Conservation (phyloP, 257 asterid genomes). For the Gynochthodes officinalis region DNA sequence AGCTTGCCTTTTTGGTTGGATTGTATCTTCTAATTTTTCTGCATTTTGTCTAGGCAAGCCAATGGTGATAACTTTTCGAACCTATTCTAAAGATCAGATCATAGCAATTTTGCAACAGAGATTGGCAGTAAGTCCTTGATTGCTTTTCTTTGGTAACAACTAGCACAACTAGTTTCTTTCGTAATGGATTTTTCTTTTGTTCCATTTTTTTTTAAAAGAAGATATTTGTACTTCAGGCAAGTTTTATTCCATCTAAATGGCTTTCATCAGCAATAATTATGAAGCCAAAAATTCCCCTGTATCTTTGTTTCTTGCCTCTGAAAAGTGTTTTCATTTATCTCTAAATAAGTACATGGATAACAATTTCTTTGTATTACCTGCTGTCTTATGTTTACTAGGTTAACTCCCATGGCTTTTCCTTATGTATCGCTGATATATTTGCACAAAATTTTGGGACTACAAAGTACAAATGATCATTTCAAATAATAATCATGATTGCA, state of each 20-base stretch:
- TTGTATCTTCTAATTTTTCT: conserved; percentile 11
- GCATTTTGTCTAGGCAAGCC: conserved; percentile 71
- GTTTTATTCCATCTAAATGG: not conserved
- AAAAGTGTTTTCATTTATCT: not conserved
- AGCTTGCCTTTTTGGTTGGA: conserved; percentile 4
- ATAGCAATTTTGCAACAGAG: conserved; percentile 76
- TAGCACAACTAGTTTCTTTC: not conserved
- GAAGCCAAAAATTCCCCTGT: not conserved
- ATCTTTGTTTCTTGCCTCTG: not conserved
- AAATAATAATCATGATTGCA: not conserved
- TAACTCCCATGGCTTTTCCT: not conserved
- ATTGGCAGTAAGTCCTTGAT: conserved; percentile 47
- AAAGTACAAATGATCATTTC: not conserved
- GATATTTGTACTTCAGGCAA: not conserved
- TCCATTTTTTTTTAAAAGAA: not conserved
- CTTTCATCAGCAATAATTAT: not conserved
- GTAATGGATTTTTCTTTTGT: not conserved
- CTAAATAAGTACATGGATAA: not conserved
- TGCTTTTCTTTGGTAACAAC: not conserved
- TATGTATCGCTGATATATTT: not conserved
- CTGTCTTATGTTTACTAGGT: not conserved
- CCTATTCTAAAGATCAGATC: conserved; percentile 94
- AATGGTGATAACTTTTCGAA: conserved; percentile 73
- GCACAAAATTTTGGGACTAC: not conserved
- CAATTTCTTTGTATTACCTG: not conserved